phyloP scores from a whole-genome alignment of 2,329 filamentous ascomycete species.

The Bretziella fagacearum region DNA sequence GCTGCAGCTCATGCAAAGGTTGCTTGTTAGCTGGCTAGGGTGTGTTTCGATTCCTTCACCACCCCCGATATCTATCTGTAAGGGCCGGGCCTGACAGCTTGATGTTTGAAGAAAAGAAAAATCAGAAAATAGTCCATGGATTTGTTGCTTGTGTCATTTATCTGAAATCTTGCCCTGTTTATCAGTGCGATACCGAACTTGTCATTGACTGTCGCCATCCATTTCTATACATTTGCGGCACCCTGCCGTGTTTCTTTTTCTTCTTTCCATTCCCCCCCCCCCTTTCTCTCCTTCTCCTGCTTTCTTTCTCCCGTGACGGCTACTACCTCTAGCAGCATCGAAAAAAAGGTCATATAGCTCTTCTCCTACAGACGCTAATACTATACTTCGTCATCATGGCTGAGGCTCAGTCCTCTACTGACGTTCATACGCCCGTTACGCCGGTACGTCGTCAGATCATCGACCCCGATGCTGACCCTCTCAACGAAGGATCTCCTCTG shows the following conservation, averaged over 20 bases:
- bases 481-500: slow-evolving; percentile 16
- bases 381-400: slow-evolving; percentile 2
- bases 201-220: neutral
- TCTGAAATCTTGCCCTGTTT: no score
- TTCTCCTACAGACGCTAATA: neutral
- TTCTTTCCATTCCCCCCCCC: neutral
- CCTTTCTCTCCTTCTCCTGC: neutral
- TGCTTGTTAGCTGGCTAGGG: neutral
- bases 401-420: slow-evolving; percentile 1
- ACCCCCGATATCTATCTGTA: no score
- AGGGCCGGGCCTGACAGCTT: no score
- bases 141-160: no score
- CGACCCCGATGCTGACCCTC: slow-evolving; percentile 14
- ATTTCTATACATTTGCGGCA: neutral
- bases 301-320: neutral
- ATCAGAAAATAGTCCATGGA: no score
- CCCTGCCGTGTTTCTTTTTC: neutral
- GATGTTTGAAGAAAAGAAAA: no score
- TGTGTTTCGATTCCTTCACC: no score
- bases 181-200: neutral
- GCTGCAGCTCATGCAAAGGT: neutral
- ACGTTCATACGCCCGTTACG: slow-evolving; percentile 2
- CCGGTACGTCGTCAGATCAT: slow-evolving; percentile 8
- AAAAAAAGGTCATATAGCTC: slow-evolving; percentile 1
- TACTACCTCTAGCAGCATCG: neutral